Evolutionary conservation across 208 protist species (phyloP), one percentile per base, ranked within the genome.

Genomic region (Polymyxa betae): DNA sequence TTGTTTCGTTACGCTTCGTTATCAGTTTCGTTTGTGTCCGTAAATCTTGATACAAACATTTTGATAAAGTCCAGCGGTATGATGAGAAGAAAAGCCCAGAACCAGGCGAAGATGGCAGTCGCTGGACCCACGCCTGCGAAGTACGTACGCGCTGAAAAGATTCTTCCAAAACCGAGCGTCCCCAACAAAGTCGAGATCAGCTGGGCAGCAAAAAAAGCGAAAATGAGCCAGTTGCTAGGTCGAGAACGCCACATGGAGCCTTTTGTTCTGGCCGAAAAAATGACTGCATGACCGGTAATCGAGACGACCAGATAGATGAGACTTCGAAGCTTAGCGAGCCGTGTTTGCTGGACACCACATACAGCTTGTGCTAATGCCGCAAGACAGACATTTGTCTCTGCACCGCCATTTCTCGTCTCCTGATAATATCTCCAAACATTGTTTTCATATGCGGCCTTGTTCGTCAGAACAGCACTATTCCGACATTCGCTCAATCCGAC

Each of bases 1-100:
- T n/a, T n/a, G n/a, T n/a, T n/a, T n/a, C n/a, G n/a, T n/a, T n/a
- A n/a, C n/a, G n/a, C n/a, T n/a, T n/a, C n/a, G n/a, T n/a, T n/a
- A n/a, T n/a, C n/a, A n/a, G n/a, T n/a, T n/a, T n/a, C n/a, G n/a
- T n/a, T n/a, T n/a, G n/a, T 5, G 12, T 60, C 12, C 49, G 24
- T 60, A 60, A 5, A 24, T 24, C 24, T 60, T 60, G 49, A 5
- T 24, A 82, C n/a, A 5, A 82, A 38, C 16, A 82, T 20, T n/a
- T 82, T 82, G 72, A 82, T 35, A 20, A 82, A 43, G 72, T 82
- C 72, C 5, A 82, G 72, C n/a, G 72, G 72, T 20, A 82, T 35
- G 5, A 82, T 43, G 5, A 82, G n/a, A 35, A 82, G 72, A 43
- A 82, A 38, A 20, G 72, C 5, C 72, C 72, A 82, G 35, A 82